These are phyloP conservation scores for Echeveria elegans DNA, from an alignment of 164 flowering plant genomes.

Conservation along the genomic window DNA sequence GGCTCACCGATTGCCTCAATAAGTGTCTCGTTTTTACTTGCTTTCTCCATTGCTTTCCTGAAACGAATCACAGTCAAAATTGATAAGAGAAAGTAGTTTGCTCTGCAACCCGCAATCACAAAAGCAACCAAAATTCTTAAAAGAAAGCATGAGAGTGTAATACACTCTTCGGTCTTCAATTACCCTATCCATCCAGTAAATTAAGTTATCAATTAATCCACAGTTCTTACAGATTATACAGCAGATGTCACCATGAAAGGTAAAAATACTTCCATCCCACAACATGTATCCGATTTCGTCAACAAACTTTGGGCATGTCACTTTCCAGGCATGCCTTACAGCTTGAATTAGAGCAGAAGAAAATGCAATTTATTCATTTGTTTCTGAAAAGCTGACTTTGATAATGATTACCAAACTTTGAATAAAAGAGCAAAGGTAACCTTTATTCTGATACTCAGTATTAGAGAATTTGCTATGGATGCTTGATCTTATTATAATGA, in stretches of 20 bases:
- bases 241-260: too few species aligned
- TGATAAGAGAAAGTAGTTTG: background rate
- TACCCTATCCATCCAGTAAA: too few species aligned
- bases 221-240: too few species aligned
- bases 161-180: too few species aligned
- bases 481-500: background rate
- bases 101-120: background rate
- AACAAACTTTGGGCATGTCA: background rate
- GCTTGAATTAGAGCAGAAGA: background rate
- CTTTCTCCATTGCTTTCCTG: constrained; percentile 38
- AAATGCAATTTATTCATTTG: too few species aligned
- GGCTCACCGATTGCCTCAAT: constrained; percentile 79
- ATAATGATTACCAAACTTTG: background rate
- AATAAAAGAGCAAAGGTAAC: background rate
- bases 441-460: background rate
- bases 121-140: background rate
- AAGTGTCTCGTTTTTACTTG: constrained; percentile 45
- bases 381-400: too few species aligned
- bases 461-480: background rate
- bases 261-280: too few species aligned
- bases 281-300: background rate
- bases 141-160: too few species aligned
- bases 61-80: background rate
- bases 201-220: too few species aligned
- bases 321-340: background rate